A percentile compares a stretch with the other conserved stretches of the same genome.
phyloP scores from a whole-genome alignment of 495 filamentous ascomycete species.

The Pseudoneurospora amorphoporcata region DNA sequence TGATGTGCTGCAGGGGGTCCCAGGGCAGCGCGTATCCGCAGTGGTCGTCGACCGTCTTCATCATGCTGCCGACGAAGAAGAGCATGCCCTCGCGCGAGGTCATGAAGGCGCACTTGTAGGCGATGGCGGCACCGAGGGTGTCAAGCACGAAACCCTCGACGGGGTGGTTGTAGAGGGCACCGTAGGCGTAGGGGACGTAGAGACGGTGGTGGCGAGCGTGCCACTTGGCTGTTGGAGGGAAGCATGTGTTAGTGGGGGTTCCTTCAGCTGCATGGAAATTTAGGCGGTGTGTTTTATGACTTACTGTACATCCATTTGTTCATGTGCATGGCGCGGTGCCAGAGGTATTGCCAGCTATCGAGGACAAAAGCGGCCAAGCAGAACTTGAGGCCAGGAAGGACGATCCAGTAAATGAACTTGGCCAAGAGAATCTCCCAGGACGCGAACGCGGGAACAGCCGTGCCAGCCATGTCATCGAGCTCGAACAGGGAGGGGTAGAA shows the following conservation, averaged over 20 bases:
- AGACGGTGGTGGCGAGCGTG: slow-evolving; percentile 92
- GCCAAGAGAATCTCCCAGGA: slow-evolving; percentile 69
- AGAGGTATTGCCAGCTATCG: slow-evolving; percentile 96
- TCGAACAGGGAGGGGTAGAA: slow-evolving; percentile 51
- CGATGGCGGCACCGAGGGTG: slow-evolving; percentile 72
- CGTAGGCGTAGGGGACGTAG: slow-evolving; percentile 95
- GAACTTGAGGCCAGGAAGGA: slow-evolving; percentile 69
- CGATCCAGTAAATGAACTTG: slow-evolving; percentile 64
- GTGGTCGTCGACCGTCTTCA: slow-evolving; percentile 97
- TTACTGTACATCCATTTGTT: slow-evolving; percentile 94
- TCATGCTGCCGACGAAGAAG: slow-evolving; percentile 74
- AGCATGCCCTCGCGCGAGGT: slow-evolving; percentile 67
- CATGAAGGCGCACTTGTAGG: slow-evolving; percentile 68
- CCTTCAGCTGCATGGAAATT: background rate
- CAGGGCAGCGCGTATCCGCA: slow-evolving; percentile 92
- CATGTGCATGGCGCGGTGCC: slow-evolving; percentile 88
- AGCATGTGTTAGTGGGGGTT: background rate
- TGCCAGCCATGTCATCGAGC: slow-evolving; percentile 33
- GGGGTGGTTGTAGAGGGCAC: slow-evolving; percentile 92
- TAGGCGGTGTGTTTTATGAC: slow-evolving; percentile 19
- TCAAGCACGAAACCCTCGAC: slow-evolving; percentile 89
- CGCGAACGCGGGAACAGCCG: slow-evolving; percentile 44
- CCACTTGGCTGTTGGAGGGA: slow-evolving; percentile 47
- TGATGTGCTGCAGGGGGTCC: slow-evolving; percentile 85
- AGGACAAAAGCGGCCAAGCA: slow-evolving; percentile 58